Evolutionary conservation across 257 asterid species (phyloP).

Genomic region (Cruciata laevipes): DNA sequence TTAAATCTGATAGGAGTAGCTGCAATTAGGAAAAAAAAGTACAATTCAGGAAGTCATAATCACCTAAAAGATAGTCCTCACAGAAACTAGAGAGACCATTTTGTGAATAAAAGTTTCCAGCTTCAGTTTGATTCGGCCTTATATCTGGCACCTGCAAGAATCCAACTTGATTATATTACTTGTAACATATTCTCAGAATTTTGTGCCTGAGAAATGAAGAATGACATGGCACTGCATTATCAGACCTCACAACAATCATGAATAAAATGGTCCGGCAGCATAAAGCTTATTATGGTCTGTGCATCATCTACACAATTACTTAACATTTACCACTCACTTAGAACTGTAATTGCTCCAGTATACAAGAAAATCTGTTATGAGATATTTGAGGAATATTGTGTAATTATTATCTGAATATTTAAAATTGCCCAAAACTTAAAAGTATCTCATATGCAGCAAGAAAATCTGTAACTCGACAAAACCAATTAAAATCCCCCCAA

Average conservation of each 20-base stretch:
- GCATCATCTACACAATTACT: background rate
- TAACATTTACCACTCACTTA: background rate
- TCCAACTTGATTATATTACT: constrained; percentile 15
- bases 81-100: constrained; percentile 59
- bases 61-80: constrained; percentile 84
- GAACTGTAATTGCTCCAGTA: background rate
- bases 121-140: constrained; percentile 39
- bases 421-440: too few species aligned
- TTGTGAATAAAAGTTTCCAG: constrained; percentile 45
- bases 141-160: constrained; percentile 46
- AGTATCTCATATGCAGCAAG: background rate
- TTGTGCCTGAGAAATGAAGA: background rate
- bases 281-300: too few species aligned
- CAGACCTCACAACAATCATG: background rate
- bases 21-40: background rate
- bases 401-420: too few species aligned
- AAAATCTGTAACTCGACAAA: background rate
- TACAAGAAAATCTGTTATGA: too few species aligned
- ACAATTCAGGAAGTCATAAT: background rate
- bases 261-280: background rate
- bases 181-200: background rate
- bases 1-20: background rate
- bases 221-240: background rate
- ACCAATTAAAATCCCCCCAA: background rate
- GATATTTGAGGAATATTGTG: too few species aligned